Conservation (phyloP, 768 basidiomycete species). For the Termitomyces titanicus region DNA sequence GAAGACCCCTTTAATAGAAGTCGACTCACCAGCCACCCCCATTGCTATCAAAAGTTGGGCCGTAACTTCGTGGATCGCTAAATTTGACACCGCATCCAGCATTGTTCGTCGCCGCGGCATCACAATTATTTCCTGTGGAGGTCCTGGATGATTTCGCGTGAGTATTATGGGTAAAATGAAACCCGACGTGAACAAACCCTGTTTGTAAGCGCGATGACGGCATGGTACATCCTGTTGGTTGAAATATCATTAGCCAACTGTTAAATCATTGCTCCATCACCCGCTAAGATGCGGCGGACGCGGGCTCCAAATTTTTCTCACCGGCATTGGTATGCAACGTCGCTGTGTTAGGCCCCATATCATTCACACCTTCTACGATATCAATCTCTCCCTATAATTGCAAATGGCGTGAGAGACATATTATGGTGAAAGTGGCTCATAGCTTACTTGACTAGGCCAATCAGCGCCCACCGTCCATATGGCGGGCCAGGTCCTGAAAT, state of each 20-base stretch:
- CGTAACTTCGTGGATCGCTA: slow-evolving; percentile 43
- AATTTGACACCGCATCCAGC: slow-evolving; percentile 55
- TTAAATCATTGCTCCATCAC: background rate
- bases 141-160: slow-evolving; percentile 24
- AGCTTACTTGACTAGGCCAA: slow-evolving; percentile 42
- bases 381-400: slow-evolving; percentile 43
- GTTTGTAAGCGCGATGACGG: slow-evolving; percentile 39
- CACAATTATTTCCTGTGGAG: slow-evolving; percentile 42
- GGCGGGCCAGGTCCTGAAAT: slow-evolving; percentile 44
- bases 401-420: background rate
- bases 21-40: slow-evolving; percentile 58
- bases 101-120: slow-evolving; percentile 44
- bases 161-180: background rate
- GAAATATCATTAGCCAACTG: background rate
- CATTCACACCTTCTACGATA: slow-evolving; percentile 40
- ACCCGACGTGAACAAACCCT: slow-evolving; percentile 31
- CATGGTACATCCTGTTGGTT: slow-evolving; percentile 49
- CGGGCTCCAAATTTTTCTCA: slow-evolving; percentile 42
- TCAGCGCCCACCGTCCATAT: slow-evolving; percentile 46
- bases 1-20: background rate
- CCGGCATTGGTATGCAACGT: slow-evolving; percentile 35
- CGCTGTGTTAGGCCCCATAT: slow-evolving; percentile 32
- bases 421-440: background rate
- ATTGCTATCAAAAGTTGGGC: slow-evolving; percentile 51
- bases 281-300: slow-evolving; percentile 36